Conservation (phyloP, 2,329 filamentous ascomycete genomes). For the Chrysoporthe deuterocubensis region DNA sequence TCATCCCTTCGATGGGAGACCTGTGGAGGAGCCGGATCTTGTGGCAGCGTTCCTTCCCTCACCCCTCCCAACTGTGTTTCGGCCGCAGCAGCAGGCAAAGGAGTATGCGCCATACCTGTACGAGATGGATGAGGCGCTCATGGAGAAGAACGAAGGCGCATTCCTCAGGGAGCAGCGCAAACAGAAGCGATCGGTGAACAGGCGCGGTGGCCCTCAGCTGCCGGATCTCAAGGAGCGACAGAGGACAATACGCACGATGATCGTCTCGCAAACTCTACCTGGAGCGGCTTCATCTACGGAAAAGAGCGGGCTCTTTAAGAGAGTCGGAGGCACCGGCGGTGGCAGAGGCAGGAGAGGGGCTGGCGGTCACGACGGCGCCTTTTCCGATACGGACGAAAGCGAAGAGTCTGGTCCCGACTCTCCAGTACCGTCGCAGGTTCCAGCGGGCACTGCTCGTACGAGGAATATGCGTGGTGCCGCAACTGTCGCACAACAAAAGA, state of each 20-base stretch:
- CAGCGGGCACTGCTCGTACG: conserved; percentile 78
- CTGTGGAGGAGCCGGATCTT: conserved; percentile 89
- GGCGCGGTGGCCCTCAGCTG: conserved; percentile 86
- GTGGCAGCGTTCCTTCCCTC: conserved; percentile 83
- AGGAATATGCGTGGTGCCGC: conserved; percentile 89
- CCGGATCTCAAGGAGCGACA: conserved; percentile 97
- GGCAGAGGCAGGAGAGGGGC: conserved; percentile 50
- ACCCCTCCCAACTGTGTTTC: conserved; percentile 80
- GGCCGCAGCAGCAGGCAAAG: conserved; percentile 89
- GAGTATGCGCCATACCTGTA: conserved; percentile 94
- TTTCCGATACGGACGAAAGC: conserved; percentile 88
- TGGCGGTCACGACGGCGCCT: conserved; percentile 66
- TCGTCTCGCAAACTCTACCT: conserved; percentile 91
- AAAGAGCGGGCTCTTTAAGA: conserved; percentile 86
- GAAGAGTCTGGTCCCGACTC: conserved; percentile 87
- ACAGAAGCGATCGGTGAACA: conserved; percentile 93
- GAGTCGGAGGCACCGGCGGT: conserved; percentile 63
- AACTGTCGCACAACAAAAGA: conserved; percentile 81
- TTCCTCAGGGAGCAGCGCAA: conserved; percentile 92
- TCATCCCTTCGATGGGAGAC: conserved; percentile 92
- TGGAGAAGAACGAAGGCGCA: conserved; percentile 89
- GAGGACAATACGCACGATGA: conserved; percentile 86
- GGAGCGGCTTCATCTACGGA: conserved; percentile 81
- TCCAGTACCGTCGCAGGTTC: conserved; percentile 73
- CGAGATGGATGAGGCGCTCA: conserved; percentile 86